Base-by-base conservation (phyloP, 306 rosid genomes). In the Cucurbita ficifolia region DNA sequence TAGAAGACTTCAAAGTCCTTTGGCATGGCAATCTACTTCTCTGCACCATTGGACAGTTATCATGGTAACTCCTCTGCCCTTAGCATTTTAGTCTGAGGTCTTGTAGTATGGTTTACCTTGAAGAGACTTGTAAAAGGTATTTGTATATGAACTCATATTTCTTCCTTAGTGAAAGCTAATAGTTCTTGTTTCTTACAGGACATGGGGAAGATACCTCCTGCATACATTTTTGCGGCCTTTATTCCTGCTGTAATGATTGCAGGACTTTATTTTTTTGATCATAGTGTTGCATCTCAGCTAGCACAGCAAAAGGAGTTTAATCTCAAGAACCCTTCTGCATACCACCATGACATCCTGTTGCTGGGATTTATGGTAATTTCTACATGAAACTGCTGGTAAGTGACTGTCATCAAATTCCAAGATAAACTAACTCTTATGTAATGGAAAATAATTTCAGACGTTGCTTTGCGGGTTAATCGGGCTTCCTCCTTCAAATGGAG, bases 241-340 rank as follows among this genome's bases (percentile, higher is more conserved):
- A 62, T 93, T 77, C 98, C 96, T 7, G 96, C 98, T 50, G 13
- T 86, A 68, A 88, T 93, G 98, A 79, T 93, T 36, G 87, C 98
- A 0, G 98, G 93, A 56, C 96, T 90, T 54, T 93, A 93, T 81
- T 93, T 90, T 84, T 93, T 93, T 45, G 96, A 92, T 73, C 98
- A 90, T 13, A 81, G 86, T 40, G 98, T 92, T n/a, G 98, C 98
- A 68, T 86, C 96, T 8, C 98, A 92, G 60, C 0, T 92, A 85
- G 92, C 96, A 33, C 98, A 92, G 45, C 97, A 87, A 78, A 87
- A 90, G 82, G 98, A 93, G 79, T 93, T 93, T 84, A 93, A 93
- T 81, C 88, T 90, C 8, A 86, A 80, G 84, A 93, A 88, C 22
- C 96, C 94, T 81, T 80, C 98, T 70, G 86, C 98, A 10, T 90